Evolutionary conservation across 495 filamentous ascomycete genomes (phyloP).

Genomic region (Chlorociboria aeruginascens): DNA sequence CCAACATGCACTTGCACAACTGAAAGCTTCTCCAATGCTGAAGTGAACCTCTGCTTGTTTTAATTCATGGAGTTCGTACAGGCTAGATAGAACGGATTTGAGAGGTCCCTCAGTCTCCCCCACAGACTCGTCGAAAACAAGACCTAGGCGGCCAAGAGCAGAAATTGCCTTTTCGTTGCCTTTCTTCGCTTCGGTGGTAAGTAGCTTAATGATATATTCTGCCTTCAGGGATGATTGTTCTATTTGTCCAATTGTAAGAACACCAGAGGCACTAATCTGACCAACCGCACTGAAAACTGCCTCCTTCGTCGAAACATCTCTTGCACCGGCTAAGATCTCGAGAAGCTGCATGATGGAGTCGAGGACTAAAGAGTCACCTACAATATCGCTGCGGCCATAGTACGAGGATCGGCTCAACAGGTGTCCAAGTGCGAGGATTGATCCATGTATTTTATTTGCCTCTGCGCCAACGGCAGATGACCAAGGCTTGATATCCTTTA

Average conservation of each 20-base stretch:
- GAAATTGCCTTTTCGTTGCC: slow-evolving; percentile 73
- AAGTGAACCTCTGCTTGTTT: slow-evolving; percentile 80
- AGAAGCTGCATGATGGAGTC: slow-evolving; percentile 6
- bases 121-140: slow-evolving; percentile 32
- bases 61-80: slow-evolving; percentile 70
- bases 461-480: slow-evolving; percentile 46
- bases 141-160: slow-evolving; percentile 55
- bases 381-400: slow-evolving; percentile 21
- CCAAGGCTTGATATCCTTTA: slow-evolving; percentile 34
- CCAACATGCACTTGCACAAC: slow-evolving; percentile 69
- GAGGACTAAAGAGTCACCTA: slow-evolving; percentile 7
- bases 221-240: slow-evolving; percentile 10
- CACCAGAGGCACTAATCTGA: slow-evolving; percentile 60
- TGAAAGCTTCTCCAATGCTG: slow-evolving; percentile 73
- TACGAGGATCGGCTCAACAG: slow-evolving; percentile 46
- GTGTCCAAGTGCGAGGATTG: slow-evolving; percentile 22
- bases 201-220: slow-evolving; percentile 38
- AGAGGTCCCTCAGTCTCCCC: slow-evolving; percentile 15
- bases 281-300: slow-evolving; percentile 52
- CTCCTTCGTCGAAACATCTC: slow-evolving; percentile 25
- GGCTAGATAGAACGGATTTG: slow-evolving; percentile 36
- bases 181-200: slow-evolving; percentile 55
- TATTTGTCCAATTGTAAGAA: slow-evolving; percentile 27
- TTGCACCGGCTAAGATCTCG: slow-evolving; percentile 8
- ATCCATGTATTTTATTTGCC: slow-evolving; percentile 48